phyloP scores from a whole-genome alignment of 2,329 filamentous ascomycete species.

The Trichoderma atroviride region DNA sequence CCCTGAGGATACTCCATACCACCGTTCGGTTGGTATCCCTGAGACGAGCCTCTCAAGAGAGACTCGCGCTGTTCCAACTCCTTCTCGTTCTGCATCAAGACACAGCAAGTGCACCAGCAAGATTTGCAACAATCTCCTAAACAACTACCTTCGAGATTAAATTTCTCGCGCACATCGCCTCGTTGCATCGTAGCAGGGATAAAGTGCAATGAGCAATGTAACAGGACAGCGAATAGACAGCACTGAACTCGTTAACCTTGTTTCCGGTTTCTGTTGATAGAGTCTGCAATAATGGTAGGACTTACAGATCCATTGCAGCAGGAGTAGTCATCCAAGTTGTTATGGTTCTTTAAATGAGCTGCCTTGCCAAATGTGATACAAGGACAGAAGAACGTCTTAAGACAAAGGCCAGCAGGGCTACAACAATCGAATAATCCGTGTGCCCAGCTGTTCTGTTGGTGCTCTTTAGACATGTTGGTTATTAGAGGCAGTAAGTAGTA shows the following conservation, averaged over 20 bases:
- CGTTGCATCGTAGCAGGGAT: slow-evolving; percentile 51
- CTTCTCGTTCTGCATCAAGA: slow-evolving; percentile 52
- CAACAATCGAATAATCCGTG: slow-evolving; percentile 49
- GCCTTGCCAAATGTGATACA: slow-evolving; percentile 52
- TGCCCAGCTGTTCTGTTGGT: slow-evolving; percentile 41
- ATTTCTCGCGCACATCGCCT: slow-evolving; percentile 48
- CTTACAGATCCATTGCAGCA: slow-evolving; percentile 52
- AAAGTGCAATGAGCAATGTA: slow-evolving; percentile 46
- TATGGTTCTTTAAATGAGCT: slow-evolving; percentile 1
- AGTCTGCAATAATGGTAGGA: not conserved
- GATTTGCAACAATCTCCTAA: slow-evolving; percentile 46
- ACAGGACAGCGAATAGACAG: slow-evolving; percentile 46
- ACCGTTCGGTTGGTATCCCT: slow-evolving; percentile 30
- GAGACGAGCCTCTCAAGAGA: slow-evolving; percentile 27
- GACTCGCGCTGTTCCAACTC: slow-evolving; percentile 45
- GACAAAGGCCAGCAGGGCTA: slow-evolving; percentile 47
- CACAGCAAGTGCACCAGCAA: slow-evolving; percentile 51
- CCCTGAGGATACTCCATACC: slow-evolving; percentile 28
- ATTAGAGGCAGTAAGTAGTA: not conserved
- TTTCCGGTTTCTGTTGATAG: not conserved
- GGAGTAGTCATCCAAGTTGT: slow-evolving; percentile 47
- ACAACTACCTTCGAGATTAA: slow-evolving; percentile 49
- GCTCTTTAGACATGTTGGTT: not conserved
- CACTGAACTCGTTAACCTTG: slow-evolving; percentile 38
- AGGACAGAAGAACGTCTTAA: slow-evolving; percentile 49